Percentiles rank a stretch among this genome's conserved stretches.
Evolutionary conservation across 257 asterid genomes (phyloP).

Genomic region (Solanum rostratum): DNA sequence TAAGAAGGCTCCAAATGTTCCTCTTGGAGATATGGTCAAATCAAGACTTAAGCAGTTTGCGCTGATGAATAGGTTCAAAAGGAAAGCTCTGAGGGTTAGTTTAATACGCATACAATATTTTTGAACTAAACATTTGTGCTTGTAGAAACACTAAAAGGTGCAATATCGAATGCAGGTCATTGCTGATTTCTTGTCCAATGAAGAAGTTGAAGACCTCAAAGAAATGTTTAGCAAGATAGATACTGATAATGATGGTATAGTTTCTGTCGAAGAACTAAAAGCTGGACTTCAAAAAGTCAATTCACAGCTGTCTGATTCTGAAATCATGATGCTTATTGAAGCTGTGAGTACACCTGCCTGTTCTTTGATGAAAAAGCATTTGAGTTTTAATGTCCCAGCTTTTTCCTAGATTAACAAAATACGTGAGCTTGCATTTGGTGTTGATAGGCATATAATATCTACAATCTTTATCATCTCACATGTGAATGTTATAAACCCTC

Average conservation of each 20-base stretch:
- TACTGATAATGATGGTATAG: slow-evolving; percentile 71
- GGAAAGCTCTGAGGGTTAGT: slow-evolving; percentile 90
- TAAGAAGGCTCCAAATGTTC: slow-evolving; percentile 86
- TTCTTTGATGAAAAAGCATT: not conserved
- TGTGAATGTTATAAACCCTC: not conserved
- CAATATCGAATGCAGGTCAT: slow-evolving; percentile 49
- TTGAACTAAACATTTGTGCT: not conserved
- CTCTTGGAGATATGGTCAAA: slow-evolving; percentile 92
- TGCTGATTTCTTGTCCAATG: slow-evolving; percentile 89
- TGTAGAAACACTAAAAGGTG: slow-evolving; percentile 5
- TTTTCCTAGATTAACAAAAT: not conserved
- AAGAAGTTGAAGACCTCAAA: slow-evolving; percentile 85
- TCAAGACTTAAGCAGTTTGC: slow-evolving; percentile 91
- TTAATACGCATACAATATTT: not conserved
- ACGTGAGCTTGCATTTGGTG: not conserved
- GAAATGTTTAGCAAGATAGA: slow-evolving; percentile 79
- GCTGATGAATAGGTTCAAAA: slow-evolving; percentile 86
- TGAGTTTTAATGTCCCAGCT: too few species aligned
- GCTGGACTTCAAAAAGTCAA: slow-evolving; percentile 54
- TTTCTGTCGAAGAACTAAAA: slow-evolving; percentile 69
- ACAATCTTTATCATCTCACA: not conserved
- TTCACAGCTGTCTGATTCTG: slow-evolving; percentile 64
- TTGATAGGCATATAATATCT: not conserved
- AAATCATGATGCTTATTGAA: slow-evolving; percentile 74
- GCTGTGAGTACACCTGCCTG: slow-evolving; percentile 44